A percentile compares a stretch with the other conserved stretches of the same genome.
Conservation (phyloP, 179 eudicot species). For the Heliamphora pulchella region DNA sequence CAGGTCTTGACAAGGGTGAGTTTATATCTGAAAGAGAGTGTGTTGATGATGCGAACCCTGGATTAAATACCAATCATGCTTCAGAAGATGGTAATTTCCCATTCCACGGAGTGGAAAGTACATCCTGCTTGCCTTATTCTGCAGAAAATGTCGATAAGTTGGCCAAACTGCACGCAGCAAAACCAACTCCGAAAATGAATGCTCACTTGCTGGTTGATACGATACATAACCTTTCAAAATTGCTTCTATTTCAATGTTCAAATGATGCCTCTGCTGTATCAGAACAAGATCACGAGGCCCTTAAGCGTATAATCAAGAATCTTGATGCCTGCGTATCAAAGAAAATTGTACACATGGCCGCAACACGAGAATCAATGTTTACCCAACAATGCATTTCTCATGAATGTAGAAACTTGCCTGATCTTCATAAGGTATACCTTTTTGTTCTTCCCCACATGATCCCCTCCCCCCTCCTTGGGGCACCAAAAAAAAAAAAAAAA, state of each 20-base stretch:
- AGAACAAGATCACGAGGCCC: constrained; percentile 31
- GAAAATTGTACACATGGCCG: constrained; percentile 17
- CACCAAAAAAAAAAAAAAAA: too few species aligned
- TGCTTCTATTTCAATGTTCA: constrained; percentile 38
- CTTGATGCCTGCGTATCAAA: constrained; percentile 43
- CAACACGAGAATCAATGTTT: constrained; percentile 18
- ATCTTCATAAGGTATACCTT: constrained; percentile 19
- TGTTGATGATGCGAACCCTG: constrained; percentile 20
- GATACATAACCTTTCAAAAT: constrained; percentile 57
- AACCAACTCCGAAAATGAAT: constrained; percentile 33
- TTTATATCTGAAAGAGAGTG: constrained; percentile 20
- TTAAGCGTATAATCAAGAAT: constrained; percentile 47
- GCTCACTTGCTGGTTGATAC: constrained; percentile 43
- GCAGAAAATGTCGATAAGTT: constrained; percentile 25
- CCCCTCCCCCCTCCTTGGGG: not conserved
- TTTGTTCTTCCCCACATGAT: not conserved
- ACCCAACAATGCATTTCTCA: constrained; percentile 22
- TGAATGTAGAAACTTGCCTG: constrained; percentile 23
- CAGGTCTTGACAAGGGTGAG: constrained; percentile 16
- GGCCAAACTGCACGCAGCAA: constrained; percentile 15
- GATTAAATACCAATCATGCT: constrained; percentile 17
- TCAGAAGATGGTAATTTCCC: constrained; percentile 22
- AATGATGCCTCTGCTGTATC: constrained; percentile 33
- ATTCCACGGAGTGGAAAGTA: constrained; percentile 27
- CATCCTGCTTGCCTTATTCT: constrained; percentile 31